phyloP scores from a whole-genome alignment of 768 basidiomycete species.

The Porpolomopsis calyptriformis region DNA sequence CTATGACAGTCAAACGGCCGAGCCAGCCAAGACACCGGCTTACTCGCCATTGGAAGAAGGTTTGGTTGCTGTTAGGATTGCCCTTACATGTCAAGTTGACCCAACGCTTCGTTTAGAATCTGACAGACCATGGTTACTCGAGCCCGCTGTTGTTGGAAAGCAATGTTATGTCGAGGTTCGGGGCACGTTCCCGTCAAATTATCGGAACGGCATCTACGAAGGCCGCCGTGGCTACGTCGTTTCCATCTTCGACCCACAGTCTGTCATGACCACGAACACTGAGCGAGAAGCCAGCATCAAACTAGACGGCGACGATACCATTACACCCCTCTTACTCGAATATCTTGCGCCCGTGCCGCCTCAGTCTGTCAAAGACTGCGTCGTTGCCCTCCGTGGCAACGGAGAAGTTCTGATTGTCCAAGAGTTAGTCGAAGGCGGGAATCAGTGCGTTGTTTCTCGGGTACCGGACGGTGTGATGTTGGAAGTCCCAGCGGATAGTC shows the following conservation, averaged over 20 bases:
- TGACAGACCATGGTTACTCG: neutral
- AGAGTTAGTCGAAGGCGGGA: neutral
- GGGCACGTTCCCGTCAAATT: neutral
- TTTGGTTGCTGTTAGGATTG: too few relatives aligned
- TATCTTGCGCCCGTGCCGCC: constrained; percentile 35
- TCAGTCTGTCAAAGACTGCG: constrained; percentile 31
- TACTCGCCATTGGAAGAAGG: neutral
- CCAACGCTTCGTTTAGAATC: too few relatives aligned
- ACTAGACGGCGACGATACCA: constrained; percentile 1
- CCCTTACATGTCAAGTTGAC: neutral
- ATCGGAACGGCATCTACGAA: neutral
- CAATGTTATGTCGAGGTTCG: neutral
- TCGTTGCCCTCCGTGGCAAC: constrained; percentile 38
- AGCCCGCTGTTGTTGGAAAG: neutral
- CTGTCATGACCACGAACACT: neutral
- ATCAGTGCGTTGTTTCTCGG: constrained; percentile 1
- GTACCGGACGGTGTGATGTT: constrained; percentile 15
- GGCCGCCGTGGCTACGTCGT: neutral
- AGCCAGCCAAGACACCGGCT: constrained; percentile 1
- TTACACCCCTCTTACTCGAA: constrained; percentile 25
- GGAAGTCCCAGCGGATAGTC: constrained; percentile 24
- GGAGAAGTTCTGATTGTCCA: constrained; percentile 35
- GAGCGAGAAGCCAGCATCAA: neutral
- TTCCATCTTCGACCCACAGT: neutral
- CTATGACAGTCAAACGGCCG: neutral